phyloP scores from a whole-genome alignment of 2,329 filamentous ascomycete genomes.

The Stagonosporopsis tanaceti region DNA sequence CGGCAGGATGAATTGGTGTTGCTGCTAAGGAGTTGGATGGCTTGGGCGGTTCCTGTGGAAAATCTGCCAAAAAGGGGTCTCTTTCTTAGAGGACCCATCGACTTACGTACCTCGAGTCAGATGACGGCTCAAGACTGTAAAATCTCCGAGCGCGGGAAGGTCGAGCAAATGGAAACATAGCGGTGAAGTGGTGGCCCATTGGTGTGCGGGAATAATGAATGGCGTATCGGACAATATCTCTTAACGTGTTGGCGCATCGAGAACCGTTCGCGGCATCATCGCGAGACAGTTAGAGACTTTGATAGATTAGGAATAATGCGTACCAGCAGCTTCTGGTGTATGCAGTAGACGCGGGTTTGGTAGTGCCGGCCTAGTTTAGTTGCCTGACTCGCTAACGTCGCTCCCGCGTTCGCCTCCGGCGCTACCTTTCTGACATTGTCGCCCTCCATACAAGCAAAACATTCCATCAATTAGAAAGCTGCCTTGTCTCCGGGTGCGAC shows the following conservation, averaged over 20 bases:
- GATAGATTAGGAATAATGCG: background rate
- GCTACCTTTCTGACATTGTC: slow-evolving; percentile 12
- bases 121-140: background rate
- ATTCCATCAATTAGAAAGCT: slow-evolving; percentile 33
- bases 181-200: background rate
- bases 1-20: background rate
- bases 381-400: background rate
- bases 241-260: background rate
- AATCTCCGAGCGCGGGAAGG: background rate
- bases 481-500: background rate
- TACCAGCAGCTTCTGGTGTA: background rate
- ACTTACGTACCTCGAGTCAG: slow-evolving; percentile 2
- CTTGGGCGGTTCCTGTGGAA: slow-evolving; percentile 26
- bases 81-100: background rate
- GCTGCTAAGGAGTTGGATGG: slow-evolving; percentile 26
- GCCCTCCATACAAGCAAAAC: slow-evolving; percentile 1
- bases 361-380: background rate
- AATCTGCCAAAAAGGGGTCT: slow-evolving; percentile 17
- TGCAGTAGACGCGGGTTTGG: background rate
- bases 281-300: background rate
- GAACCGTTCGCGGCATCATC: background rate
- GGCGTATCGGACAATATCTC: background rate
- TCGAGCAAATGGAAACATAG: background rate
- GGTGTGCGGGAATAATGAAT: background rate
- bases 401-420: slow-evolving; percentile 3